Evolutionary conservation across 2,329 filamentous ascomycete species (phyloP).

Genomic region (Claviceps maximensis): DNA sequence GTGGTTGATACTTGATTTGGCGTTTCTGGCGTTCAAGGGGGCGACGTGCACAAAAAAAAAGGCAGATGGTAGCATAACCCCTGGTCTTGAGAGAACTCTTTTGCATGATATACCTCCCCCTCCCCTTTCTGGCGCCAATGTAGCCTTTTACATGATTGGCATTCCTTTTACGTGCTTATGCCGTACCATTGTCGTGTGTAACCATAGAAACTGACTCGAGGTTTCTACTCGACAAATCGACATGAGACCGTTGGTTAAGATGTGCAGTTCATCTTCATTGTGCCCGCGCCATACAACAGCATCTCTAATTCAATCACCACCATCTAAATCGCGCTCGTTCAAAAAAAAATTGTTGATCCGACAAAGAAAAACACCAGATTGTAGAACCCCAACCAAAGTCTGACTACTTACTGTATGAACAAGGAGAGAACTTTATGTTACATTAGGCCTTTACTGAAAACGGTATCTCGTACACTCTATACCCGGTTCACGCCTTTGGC

Average conservation of each 20-base stretch:
- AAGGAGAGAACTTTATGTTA: conserved; percentile 36
- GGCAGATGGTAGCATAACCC: neutral
- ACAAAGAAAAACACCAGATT: conserved; percentile 8
- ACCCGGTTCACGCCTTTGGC: conserved; percentile 27
- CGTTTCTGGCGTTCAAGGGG: conserved; percentile 7
- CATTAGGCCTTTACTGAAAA: conserved; percentile 33
- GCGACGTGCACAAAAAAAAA: neutral
- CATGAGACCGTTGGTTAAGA: too few species aligned
- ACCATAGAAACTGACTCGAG: neutral
- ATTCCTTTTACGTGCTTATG: neutral
- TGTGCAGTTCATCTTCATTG: neutral
- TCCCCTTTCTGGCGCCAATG: too few species aligned
- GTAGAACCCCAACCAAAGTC: conserved; percentile 2
- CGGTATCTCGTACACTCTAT: conserved; percentile 46
- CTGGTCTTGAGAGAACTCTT: neutral
- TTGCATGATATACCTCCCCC: neutral
- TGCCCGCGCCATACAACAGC: neutral
- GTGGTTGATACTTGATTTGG: neutral
- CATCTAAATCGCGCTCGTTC: neutral
- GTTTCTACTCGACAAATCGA: neutral
- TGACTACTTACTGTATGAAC: conserved; percentile 22
- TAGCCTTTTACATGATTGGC: neutral
- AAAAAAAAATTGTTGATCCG: neutral
- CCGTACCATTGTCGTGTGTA: neutral
- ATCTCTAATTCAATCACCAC: neutral